Evolutionary conservation across 164 flowering plant genomes (phyloP).

Genomic region (Annona cherimola): DNA sequence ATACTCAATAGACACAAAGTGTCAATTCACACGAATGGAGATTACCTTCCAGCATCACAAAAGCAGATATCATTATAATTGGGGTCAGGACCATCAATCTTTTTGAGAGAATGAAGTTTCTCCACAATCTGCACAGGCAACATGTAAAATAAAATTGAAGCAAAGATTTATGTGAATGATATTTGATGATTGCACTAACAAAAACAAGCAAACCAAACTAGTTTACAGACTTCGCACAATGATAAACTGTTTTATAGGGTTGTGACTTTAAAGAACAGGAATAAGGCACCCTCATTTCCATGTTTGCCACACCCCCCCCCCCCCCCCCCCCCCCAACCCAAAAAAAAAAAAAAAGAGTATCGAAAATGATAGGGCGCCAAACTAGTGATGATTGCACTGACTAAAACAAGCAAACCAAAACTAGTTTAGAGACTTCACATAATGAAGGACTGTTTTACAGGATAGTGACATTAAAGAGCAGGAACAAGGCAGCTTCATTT

Average conservation of each 20-base stretch:
- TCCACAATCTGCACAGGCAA: conserved; percentile 45
- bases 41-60: conserved; percentile 85
- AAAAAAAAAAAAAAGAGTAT: too few relatives aligned
- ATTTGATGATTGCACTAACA: neutral
- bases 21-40: neutral
- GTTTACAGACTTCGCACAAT: neutral
- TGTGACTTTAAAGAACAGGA: neutral
- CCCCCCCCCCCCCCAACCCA: too few relatives aligned
- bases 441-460: neutral
- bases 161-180: neutral
- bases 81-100: conserved; percentile 87
- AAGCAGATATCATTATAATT: conserved; percentile 86
- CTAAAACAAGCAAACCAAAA: neutral
- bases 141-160: neutral
- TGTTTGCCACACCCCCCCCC: too few relatives aligned
- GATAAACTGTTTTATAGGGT: neutral
- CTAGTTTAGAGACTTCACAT: neutral
- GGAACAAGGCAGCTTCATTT: neutral
- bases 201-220: neutral
- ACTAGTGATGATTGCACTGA: neutral
- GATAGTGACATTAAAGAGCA: neutral
- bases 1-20: neutral
- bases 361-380: too few relatives aligned
- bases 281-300: neutral
- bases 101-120: conserved; percentile 52